A percentile compares a stretch with the other conserved stretches of the same genome.
These are phyloP conservation scores for Ogataea glucozyma DNA, from an alignment of 805 yeast genomes.

Conservation along the genomic window DNA sequence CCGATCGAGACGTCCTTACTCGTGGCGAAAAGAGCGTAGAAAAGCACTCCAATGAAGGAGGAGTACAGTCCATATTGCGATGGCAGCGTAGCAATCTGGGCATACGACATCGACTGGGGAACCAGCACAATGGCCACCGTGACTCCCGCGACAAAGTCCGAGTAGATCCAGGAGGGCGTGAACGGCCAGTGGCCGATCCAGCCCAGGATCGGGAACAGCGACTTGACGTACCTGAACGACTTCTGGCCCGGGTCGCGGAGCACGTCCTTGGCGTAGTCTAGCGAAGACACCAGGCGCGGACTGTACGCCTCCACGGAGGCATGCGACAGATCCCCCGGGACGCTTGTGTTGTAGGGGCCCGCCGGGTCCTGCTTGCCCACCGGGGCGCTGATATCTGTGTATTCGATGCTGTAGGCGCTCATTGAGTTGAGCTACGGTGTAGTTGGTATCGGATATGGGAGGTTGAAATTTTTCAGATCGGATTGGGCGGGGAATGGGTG, in stretches of 20 bases:
- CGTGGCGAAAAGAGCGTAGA: conserved; percentile 89
- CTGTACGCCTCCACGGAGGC: conserved; percentile 19
- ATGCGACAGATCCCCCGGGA: background rate
- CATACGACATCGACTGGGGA: conserved; percentile 96
- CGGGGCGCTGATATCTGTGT: too few relatives aligned
- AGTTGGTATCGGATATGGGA: too few relatives aligned
- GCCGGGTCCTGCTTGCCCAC: too few relatives aligned
- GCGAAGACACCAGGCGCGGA: conserved; percentile 28
- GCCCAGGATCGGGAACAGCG: conserved; percentile 75
- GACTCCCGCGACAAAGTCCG: conserved; percentile 87
- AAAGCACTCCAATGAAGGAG: conserved; percentile 86
- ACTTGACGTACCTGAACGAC: conserved; percentile 49
- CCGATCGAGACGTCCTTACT: conserved; percentile 95
- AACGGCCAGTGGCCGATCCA: conserved; percentile 86
- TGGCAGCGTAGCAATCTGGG: conserved; percentile 76
- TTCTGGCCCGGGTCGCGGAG: conserved; percentile 42
- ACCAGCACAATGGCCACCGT: conserved; percentile 92
- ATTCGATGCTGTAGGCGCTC: too few relatives aligned
- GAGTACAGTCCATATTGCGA: conserved; percentile 90
- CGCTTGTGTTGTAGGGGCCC: too few relatives aligned
- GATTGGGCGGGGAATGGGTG: too few relatives aligned
- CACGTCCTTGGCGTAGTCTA: conserved; percentile 31
- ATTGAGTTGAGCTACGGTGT: too few relatives aligned
- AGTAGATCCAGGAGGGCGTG: conserved; percentile 62
- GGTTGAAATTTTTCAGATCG: too few relatives aligned